phyloP scores from a whole-genome alignment of 2,329 filamentous ascomycete genomes.

The Dryadomyces sulphureus region DNA sequence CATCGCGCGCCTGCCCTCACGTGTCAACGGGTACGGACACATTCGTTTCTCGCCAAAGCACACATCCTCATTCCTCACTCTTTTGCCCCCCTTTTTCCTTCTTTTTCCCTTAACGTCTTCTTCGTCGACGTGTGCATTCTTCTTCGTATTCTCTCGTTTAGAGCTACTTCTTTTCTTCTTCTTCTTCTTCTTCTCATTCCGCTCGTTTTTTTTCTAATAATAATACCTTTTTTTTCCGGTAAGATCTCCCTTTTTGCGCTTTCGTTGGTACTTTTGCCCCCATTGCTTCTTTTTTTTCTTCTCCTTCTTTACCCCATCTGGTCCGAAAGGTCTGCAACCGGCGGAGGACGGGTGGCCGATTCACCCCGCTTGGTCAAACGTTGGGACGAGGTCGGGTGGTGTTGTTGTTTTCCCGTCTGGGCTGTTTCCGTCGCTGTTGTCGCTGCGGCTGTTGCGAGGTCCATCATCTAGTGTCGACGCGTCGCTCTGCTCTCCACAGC shows the following conservation, averaged over 20 bases:
- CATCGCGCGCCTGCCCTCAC: background rate
- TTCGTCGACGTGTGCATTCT: background rate
- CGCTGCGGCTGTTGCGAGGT: too few relatives aligned
- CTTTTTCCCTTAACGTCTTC: background rate
- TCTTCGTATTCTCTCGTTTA: conserved; percentile 1
- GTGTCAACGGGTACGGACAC: background rate
- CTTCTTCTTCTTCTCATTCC: background rate
- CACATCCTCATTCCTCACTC: background rate
- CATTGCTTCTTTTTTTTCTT: background rate
- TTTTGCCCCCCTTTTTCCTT: background rate
- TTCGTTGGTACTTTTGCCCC: background rate
- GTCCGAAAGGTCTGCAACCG: background rate
- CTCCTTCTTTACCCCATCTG: background rate
- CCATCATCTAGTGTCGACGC: background rate
- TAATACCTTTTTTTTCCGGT: background rate
- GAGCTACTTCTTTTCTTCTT: background rate
- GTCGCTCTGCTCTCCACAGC: background rate
- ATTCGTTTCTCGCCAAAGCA: background rate
- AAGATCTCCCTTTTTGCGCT: background rate
- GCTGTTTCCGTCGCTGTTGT: too few relatives aligned
- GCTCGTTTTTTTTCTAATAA: background rate
- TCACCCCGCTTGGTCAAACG: too few relatives aligned
- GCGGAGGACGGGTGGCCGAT: background rate
- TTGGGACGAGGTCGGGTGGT: too few relatives aligned
- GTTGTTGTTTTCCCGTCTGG: too few relatives aligned